A percentile compares a stretch with the other conserved stretches of the same genome.
Evolutionary conservation across 371 early-diverging fungal genomes (phyloP).

Genomic region (Batkoa obscura): DNA sequence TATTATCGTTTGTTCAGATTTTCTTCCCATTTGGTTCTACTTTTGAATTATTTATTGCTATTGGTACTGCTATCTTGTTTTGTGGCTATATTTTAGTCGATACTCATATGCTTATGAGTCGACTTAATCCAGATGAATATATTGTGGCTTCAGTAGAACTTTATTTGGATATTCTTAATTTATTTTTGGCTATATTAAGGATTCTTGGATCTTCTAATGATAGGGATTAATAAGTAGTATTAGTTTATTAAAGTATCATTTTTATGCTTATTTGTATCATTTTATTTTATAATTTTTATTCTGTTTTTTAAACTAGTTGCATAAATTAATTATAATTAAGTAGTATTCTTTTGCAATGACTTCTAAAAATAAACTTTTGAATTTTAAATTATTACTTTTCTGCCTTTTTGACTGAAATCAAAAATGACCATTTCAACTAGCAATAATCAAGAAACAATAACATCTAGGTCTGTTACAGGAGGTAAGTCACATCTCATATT

Average conservation of each 20-base stretch:
- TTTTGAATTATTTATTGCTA: slow-evolving; percentile 38
- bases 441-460: too few relatives aligned
- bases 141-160: slow-evolving; percentile 50
- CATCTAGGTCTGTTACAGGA: too few relatives aligned
- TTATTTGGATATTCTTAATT: slow-evolving; percentile 62
- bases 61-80: slow-evolving; percentile 42
- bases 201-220: slow-evolving; percentile 11
- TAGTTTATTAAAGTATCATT: not conserved
- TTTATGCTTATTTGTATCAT: not conserved
- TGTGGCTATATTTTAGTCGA: slow-evolving; percentile 52
- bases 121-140: slow-evolving; percentile 55
- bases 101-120: slow-evolving; percentile 45
- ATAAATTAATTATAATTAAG: too few relatives aligned
- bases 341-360: too few relatives aligned
- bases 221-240: not conserved
- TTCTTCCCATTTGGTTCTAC: slow-evolving; percentile 47
- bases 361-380: too few relatives aligned
- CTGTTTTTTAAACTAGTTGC: too few relatives aligned
- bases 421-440: too few relatives aligned
- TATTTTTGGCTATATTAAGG: slow-evolving; percentile 51
- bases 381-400: too few relatives aligned
- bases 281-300: too few relatives aligned
- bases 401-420: too few relatives aligned
- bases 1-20: slow-evolving; percentile 38
- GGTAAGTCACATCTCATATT: too few relatives aligned